Percentiles rank a stretch among this genome's conserved stretches.
phyloP scores from a whole-genome alignment of 139 green algal genomes.

The Microglena sp. region DNA sequence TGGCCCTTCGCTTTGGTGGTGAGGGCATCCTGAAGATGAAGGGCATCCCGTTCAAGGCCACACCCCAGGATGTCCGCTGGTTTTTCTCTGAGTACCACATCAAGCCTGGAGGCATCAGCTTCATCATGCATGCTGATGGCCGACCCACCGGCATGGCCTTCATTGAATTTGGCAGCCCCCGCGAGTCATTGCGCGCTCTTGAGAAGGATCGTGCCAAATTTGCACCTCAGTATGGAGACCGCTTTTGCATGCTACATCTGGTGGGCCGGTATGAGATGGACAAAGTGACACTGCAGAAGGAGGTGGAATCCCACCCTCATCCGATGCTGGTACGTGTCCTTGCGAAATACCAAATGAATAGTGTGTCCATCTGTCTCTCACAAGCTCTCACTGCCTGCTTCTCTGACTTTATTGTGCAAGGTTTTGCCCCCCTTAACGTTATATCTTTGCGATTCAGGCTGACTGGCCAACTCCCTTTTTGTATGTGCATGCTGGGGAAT shows the following conservation, averaged over 20 bases:
- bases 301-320: neutral
- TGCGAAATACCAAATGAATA: too few relatives aligned
- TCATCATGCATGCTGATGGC: conserved; percentile 59
- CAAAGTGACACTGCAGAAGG: neutral
- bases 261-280: neutral
- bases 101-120: neutral
- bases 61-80: neutral
- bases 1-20: neutral
- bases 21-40: conserved; percentile 1
- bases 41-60: neutral
- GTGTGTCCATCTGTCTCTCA: too few relatives aligned
- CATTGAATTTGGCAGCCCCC: conserved; percentile 70
- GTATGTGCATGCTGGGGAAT: too few relatives aligned
- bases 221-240: neutral
- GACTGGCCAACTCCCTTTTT: too few relatives aligned
- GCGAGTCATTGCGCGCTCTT: neutral
- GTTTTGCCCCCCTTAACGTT: too few relatives aligned
- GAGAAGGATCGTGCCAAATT: neutral
- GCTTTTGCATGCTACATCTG: too few relatives aligned
- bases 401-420: too few relatives aligned
- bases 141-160: conserved; percentile 58
- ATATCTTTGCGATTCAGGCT: too few relatives aligned
- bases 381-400: too few relatives aligned
- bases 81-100: neutral
- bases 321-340: neutral